Evolutionary conservation across 805 yeast genomes (phyloP), one percentile per base, ranked within the genome.

Genomic region (Ogataea angusta): DNA sequence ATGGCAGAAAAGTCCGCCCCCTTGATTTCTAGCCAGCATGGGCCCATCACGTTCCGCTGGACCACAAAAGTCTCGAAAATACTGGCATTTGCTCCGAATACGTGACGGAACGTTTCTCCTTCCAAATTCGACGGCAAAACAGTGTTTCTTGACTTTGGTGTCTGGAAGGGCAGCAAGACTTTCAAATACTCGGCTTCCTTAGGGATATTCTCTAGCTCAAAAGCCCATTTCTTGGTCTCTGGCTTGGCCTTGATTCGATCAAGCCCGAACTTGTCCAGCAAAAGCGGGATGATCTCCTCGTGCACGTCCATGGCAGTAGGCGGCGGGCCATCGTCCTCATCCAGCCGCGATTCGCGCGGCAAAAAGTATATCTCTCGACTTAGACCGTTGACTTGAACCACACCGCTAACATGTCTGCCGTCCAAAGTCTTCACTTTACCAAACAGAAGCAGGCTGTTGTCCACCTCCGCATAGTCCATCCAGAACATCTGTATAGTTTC

Each of bases 41-140:
- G 99, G 8, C 99, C 99, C 96, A 88, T 90, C 32, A 93, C 73
- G 51, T 83, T 81, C 52, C 85, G 73, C 60, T 82, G 87, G 18
- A 90, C 54, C 9, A 88, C 93, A 62, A 93, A 88, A 10, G 86
- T 73, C 67, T 93, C 99, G 60, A 93, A 89, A 17, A 86, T 68
- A 40, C 73, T 73, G 3, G 93, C 62, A 44, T 71, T 76, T 3
- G 86, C 71, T 36, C 98, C 98, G 66, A 89, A 88, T 2, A 88
- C 86, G 42, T 77, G 83, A 8, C 72, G 66, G 57, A 85, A 89
- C 0, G 95, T 85, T 33, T 77, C 80, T 46, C 96, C 95, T 47
- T 76, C 77, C 24, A 84, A 59, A 42, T 80, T 81, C 1, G 80
- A 48, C 2, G 95, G 91, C 45, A 77, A 52, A 0, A 69, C 60